Evolutionary conservation across 345 rosid genomes (phyloP).

Genomic region (Arabis hirsuta): DNA sequence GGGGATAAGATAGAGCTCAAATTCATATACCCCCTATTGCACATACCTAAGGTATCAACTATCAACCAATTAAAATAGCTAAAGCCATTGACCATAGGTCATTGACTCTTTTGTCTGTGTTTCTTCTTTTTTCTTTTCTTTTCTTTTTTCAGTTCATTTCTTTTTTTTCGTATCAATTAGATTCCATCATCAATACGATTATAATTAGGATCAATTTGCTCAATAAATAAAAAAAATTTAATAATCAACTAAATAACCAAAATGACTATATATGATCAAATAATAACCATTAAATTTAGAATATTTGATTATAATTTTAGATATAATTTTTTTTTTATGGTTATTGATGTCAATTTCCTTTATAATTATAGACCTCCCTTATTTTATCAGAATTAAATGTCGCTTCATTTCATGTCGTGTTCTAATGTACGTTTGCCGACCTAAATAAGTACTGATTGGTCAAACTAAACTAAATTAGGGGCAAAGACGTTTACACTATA

Average conservation of each 20-base stretch:
- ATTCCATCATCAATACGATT: neutral
- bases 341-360: too few relatives aligned
- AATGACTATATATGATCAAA: too few relatives aligned
- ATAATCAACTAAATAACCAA: too few relatives aligned
- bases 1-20: neutral
- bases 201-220: neutral
- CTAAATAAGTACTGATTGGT: conserved; percentile 22
- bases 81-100: conserved; percentile 10
- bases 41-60: neutral
- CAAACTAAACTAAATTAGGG: conserved; percentile 34
- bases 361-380: neutral
- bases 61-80: neutral
- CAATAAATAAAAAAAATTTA: too few relatives aligned
- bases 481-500: conserved; percentile 2
- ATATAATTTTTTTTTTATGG: too few relatives aligned
- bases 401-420: conserved; percentile 10
- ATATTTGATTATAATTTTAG: too few relatives aligned
- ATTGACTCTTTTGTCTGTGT: neutral
- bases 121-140: too few relatives aligned
- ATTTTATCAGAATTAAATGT: conserved; percentile 10
- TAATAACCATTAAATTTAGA: too few relatives aligned
- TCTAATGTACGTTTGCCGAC: conserved; percentile 28
- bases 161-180: neutral
- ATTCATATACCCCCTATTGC: neutral
- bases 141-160: neutral